Base-by-base conservation (phyloP, 2,329 filamentous ascomycete species). In the Ascomycota sp. region DNA sequence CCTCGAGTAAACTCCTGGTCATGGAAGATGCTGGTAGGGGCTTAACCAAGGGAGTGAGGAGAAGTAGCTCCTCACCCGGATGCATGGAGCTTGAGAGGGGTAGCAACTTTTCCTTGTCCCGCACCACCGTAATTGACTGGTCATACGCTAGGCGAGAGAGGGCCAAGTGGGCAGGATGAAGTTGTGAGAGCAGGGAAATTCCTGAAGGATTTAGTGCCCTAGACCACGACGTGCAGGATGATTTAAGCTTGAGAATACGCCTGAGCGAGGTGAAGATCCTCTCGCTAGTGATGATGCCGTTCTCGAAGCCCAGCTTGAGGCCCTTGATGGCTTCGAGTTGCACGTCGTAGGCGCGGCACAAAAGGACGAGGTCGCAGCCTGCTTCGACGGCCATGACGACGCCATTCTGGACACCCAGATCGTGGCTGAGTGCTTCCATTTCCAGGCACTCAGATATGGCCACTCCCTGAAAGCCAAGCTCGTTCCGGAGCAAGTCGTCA, bases 381-480 rank as follows among this genome's bases (percentile, higher is more conserved):
- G 89, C 86, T 51, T 92, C 89, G 33, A 93, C 80, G 4, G 89
- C 89, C 83, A 93, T 93, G 44, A 95, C 82, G 1, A 86, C 92
- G 9, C 89, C 89, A 29, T 89, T 86, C 43, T 86, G 83, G 12
- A 98, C 83, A n/a, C 86, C 86, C 33, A 95, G 89, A 45, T 93
- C 91, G 48, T 92, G 81, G 41, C 82, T 89, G 7, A 95, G 66
- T 0, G 84, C 83, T 47, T 93, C 84, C 86, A 95, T 95, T 51
- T 93, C 86, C 7, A 95, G 58, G 43, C 86, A 95, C 49, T 95
- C 86, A 0, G 84, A 93, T 33, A 95, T 82, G 21, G 89, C 83
- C 2, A 95, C 84, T 1, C 86, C 86, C 33, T 81, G 70, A 45
- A 95, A 95, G 2, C 78, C 77, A 21, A 95, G 66, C 42, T 93